Conservation (phyloP, 2,329 filamentous ascomycete genomes). For the Fusarium algeriense region DNA sequence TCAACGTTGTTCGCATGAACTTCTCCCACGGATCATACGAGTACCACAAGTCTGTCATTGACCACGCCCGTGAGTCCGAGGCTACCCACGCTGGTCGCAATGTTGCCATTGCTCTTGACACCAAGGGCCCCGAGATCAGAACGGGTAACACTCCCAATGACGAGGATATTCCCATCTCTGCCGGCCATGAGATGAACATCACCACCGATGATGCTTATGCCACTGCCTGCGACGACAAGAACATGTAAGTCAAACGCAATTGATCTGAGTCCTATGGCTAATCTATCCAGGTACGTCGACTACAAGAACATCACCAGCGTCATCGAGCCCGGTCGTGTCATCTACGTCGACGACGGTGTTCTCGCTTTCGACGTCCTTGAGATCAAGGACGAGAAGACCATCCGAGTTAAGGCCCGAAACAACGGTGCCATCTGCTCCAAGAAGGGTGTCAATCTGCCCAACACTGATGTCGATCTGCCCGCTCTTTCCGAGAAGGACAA, state of each 20-base stretch:
- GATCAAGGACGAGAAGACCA: conserved; percentile 87
- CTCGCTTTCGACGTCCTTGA: conserved; percentile 94
- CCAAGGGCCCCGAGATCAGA: conserved; percentile 73
- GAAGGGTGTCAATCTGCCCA: conserved; percentile 99
- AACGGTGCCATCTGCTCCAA: conserved; percentile 98
- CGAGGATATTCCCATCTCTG: conserved; percentile 88
- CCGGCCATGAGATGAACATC: conserved; percentile 89
- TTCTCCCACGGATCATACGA: conserved; percentile 86
- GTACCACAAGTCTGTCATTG: conserved; percentile 98
- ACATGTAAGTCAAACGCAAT: conserved; percentile 76
- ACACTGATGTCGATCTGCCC: conserved; percentile 98
- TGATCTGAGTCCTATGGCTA: conserved; percentile 5
- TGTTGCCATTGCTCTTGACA: conserved; percentile 92
- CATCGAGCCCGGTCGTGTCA: conserved; percentile 88
- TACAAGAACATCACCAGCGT: conserved; percentile 99
- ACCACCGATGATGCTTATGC: conserved; percentile 96
- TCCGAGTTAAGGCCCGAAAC: conserved; percentile 90
- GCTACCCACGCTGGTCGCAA: conserved; percentile 82
- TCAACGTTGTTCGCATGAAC: conserved; percentile 99
- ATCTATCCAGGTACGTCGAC: conserved; percentile 81
- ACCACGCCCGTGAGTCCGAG: conserved; percentile 92
- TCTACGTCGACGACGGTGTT: conserved; percentile 99
- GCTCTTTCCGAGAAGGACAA: conserved; percentile 99
- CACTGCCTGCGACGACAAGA: conserved; percentile 84
- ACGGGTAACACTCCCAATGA: conserved; percentile 81